Evolutionary conservation across 495 filamentous ascomycete genomes (phyloP).

Genomic region (Neurospora sublineolata): DNA sequence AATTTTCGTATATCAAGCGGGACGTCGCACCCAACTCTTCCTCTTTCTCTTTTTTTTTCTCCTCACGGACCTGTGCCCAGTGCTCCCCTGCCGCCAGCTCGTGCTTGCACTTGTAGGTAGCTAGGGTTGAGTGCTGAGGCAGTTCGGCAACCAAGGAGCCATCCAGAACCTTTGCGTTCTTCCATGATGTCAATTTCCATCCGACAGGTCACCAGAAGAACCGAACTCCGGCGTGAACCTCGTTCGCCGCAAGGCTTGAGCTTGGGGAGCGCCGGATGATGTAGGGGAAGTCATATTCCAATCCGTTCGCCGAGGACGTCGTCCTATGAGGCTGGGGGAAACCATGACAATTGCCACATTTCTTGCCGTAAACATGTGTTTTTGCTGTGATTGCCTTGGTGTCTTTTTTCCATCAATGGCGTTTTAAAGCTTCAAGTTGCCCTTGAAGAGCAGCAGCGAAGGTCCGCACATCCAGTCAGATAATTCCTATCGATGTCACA

Average conservation of each 20-base stretch:
- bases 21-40: constrained; percentile 4
- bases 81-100: constrained; percentile 45
- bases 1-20: constrained; percentile 15
- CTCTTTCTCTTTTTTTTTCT: constrained; percentile 37
- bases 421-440: not conserved
- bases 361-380: not conserved
- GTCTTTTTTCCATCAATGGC: not conserved
- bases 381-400: not conserved
- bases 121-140: constrained; percentile 66
- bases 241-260: constrained; percentile 52
- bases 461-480: not conserved
- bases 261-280: constrained; percentile 38
- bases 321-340: constrained; percentile 75
- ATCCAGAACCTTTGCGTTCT: constrained; percentile 23
- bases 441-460: not conserved
- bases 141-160: constrained; percentile 84
- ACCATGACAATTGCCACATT: constrained; percentile 71
- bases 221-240: constrained; percentile 37
- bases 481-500: not conserved
- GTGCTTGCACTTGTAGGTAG: constrained; percentile 20
- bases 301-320: constrained; percentile 71
- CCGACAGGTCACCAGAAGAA: constrained; percentile 86
- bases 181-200: constrained; percentile 77
- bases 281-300: constrained; percentile 75
- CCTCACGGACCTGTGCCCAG: constrained; percentile 73